phyloP scores from a whole-genome alignment of 148 eudicot species.

The Diospyros kaki region DNA sequence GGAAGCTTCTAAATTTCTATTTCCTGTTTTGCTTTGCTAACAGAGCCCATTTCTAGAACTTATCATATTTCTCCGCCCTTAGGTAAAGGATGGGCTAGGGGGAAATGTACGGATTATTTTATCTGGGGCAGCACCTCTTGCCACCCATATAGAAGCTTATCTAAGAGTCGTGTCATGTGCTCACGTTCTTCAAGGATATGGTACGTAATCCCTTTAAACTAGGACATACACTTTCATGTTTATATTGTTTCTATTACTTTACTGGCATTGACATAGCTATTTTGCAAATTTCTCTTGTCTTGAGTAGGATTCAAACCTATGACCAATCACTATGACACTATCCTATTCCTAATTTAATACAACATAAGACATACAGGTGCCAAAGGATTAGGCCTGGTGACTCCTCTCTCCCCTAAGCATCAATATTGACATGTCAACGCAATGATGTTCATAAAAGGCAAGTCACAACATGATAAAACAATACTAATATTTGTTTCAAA shows the following conservation, averaged over 20 bases:
- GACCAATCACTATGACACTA: no score
- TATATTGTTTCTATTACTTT: neutral
- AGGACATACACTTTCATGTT: neutral
- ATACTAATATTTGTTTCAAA: no score
- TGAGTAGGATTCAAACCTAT: no score
- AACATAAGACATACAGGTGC: no score
- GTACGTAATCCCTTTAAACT: conserved; percentile 31
- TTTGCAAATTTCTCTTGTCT: neutral
- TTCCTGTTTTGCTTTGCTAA: neutral
- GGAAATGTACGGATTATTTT: conserved; percentile 82
- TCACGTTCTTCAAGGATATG: conserved; percentile 97
- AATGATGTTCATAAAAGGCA: no score
- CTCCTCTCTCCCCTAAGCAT: no score
- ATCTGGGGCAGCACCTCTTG: conserved; percentile 99
- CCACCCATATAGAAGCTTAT: conserved; percentile 83
- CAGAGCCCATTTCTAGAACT: neutral
- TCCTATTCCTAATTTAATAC: no score
- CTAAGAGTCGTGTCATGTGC: conserved; percentile 83
- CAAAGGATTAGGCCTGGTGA: no score
- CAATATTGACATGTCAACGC: no score
- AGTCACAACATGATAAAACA: no score
- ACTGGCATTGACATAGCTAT: neutral
- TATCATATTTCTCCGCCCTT: conserved; percentile 13
- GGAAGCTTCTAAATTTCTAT: neutral
- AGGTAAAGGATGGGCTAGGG: conserved; percentile 90